Evolutionary conservation across 192 early-diverging fungal species (phyloP).

Genomic region (Spizellomyces sp.): DNA sequence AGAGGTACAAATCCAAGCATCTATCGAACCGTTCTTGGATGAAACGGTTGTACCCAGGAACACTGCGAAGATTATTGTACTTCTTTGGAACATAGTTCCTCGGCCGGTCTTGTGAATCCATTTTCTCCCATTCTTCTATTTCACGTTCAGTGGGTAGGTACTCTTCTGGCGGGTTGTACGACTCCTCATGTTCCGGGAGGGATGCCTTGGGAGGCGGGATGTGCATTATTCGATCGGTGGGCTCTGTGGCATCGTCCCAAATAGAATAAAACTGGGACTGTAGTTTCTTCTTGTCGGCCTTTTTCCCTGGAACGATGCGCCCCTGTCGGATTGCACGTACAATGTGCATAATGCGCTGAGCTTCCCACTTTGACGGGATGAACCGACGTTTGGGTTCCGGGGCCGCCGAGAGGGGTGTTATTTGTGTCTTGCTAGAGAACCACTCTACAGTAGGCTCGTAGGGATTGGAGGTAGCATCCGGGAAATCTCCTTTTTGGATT

Average conservation of each 20-base stretch:
- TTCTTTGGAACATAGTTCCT: constrained; percentile 70
- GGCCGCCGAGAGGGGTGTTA: constrained; percentile 83
- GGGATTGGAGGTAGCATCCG: constrained; percentile 85
- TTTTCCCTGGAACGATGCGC: constrained; percentile 68
- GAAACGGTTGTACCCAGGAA: constrained; percentile 87
- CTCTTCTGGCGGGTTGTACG: constrained; percentile 96
- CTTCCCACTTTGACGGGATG: constrained; percentile 93
- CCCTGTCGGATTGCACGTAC: constrained; percentile 93
- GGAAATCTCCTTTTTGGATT: constrained; percentile 77
- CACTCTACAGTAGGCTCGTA: constrained; percentile 93
- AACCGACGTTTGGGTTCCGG: constrained; percentile 96
- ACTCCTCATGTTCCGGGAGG: constrained; percentile 87
- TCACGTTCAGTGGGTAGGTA: constrained; percentile 88
- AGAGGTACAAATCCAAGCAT: constrained; percentile 95
- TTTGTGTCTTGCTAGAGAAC: constrained; percentile 84
- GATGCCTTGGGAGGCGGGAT: constrained; percentile 88
- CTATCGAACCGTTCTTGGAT: constrained; percentile 95
- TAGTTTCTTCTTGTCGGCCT: constrained; percentile 15
- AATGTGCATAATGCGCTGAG: constrained; percentile 94
- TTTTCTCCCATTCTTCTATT: constrained; percentile 72
- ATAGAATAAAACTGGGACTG: constrained; percentile 77
- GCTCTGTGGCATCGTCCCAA: constrained; percentile 75
- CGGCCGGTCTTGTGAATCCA: constrained; percentile 77
- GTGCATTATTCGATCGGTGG: constrained; percentile 68
- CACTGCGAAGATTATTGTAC: constrained; percentile 71